phyloP scores from a whole-genome alignment of 352 stramenopile species.

The Phytophthora lateralis region DNA sequence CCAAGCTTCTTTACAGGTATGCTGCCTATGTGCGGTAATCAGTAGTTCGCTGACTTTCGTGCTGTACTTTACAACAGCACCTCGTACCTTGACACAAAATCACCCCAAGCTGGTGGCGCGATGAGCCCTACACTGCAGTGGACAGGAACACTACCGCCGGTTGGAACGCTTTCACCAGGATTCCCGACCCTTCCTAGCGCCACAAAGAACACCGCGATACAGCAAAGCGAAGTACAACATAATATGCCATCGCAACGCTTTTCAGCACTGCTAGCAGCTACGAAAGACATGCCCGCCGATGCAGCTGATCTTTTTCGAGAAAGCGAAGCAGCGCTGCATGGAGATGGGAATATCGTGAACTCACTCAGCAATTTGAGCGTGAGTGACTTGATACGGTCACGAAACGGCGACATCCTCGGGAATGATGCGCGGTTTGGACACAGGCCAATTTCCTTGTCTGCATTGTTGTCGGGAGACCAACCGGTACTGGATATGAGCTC shows the following conservation, averaged over 20 bases:
- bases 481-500: conserved; percentile 21
- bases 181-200: conserved; percentile 22
- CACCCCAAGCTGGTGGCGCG: conserved; percentile 3
- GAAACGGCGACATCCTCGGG: neutral
- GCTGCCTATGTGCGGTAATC: neutral
- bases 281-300: conserved; percentile 55
- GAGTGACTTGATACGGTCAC: conserved; percentile 37
- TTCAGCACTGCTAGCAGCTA: conserved; percentile 56
- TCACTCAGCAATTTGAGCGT: conserved; percentile 65
- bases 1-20: conserved; percentile 76
- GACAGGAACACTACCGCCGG: conserved; percentile 30
- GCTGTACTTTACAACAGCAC: conserved; percentile 10
- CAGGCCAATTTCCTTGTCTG: conserved; percentile 30
- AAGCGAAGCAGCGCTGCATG: conserved; percentile 58
- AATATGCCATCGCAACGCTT: conserved; percentile 40
- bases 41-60: neutral
- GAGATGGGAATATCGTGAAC: conserved; percentile 58
- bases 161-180: conserved; percentile 27
- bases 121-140: conserved; percentile 15
- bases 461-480: conserved; percentile 41
- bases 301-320: conserved; percentile 62
- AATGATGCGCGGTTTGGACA: conserved; percentile 4
- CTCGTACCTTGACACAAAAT: conserved; percentile 16
- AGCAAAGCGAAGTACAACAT: neutral
- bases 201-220: conserved; percentile 4